These are phyloP conservation scores for Achaetomium macrosporum DNA, from an alignment of 2,329 filamentous ascomycete genomes.

Conservation along the genomic window DNA sequence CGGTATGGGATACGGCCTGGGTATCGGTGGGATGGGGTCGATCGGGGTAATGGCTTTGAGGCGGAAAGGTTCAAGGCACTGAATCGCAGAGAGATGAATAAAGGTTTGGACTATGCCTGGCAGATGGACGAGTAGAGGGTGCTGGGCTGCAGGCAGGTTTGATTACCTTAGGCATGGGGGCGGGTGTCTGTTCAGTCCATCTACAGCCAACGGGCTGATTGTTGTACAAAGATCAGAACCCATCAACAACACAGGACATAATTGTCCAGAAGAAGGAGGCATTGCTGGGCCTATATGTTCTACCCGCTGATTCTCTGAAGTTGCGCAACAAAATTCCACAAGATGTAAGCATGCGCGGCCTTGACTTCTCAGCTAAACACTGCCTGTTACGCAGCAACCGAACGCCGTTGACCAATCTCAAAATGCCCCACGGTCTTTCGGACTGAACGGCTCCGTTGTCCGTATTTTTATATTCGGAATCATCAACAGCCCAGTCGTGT, in stretches of 20 bases:
- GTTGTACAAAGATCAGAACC: not conserved
- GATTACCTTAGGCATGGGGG: too few species aligned
- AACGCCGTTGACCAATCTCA: not conserved
- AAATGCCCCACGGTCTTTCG: not conserved
- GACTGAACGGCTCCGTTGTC: not conserved
- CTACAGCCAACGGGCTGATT: too few species aligned
- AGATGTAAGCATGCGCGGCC: not conserved
- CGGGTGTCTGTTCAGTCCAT: too few species aligned
- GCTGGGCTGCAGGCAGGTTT: not conserved
- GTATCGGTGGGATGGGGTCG: slow-evolving; percentile 94
- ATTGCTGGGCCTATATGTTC: too few species aligned
- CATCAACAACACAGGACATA: too few species aligned
- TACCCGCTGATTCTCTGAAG: not conserved
- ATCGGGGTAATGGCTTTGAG: slow-evolving; percentile 90
- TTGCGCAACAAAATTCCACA: not conserved
- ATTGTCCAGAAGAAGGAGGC: too few species aligned
- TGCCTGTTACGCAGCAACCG: not conserved
- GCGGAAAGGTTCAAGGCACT: slow-evolving; percentile 84
- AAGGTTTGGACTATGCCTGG: slow-evolving; percentile 85
- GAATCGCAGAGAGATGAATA: slow-evolving; percentile 69
- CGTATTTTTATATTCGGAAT: slow-evolving; percentile 28
- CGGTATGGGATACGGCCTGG: slow-evolving; percentile 89
- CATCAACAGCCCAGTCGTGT: too few species aligned
- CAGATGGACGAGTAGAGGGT: slow-evolving; percentile 65
- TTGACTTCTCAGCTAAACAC: slow-evolving; percentile 18